Evolutionary conservation across 345 rosid species (phyloP).

Genomic region (Crucihimalaya himalaica): DNA sequence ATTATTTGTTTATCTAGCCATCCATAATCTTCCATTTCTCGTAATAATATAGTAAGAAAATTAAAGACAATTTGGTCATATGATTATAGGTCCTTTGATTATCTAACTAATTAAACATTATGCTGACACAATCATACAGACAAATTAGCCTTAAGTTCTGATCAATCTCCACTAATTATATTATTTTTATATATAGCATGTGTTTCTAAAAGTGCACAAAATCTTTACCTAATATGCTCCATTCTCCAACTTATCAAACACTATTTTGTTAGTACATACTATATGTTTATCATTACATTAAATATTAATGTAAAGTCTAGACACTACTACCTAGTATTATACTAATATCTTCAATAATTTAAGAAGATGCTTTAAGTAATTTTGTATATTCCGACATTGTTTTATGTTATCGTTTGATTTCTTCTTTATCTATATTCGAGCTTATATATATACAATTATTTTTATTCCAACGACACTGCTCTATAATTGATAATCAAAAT

Average conservation of each 20-base stretch:
- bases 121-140: conserved; percentile 44
- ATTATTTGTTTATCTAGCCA: not conserved
- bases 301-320: conserved; percentile 25
- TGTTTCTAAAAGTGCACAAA: conserved; percentile 41
- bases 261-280: conserved; percentile 5
- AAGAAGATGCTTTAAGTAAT: conserved; percentile 25
- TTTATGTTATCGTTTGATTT: conserved; percentile 7
- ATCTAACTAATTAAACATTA: conserved; percentile 27
- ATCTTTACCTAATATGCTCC: conserved; percentile 40
- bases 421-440: conserved; percentile 25
- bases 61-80: conserved; percentile 14
- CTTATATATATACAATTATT: not conserved
- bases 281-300: conserved; percentile 8
- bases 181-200: conserved; percentile 18
- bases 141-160: conserved; percentile 39
- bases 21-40: conserved; percentile 30
- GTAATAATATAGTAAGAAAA: not conserved
- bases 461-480: not conserved
- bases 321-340: conserved; percentile 22
- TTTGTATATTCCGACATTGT: conserved; percentile 16
- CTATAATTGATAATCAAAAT: not conserved
- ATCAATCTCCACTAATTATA: conserved; percentile 36
- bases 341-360: not conserved
- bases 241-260: conserved; percentile 37
- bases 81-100: conserved; percentile 27